Evolutionary conservation across 2,329 filamentous ascomycete genomes (phyloP), one percentile per base, ranked within the genome.

Genomic region (Aspergillus piperis): DNA sequence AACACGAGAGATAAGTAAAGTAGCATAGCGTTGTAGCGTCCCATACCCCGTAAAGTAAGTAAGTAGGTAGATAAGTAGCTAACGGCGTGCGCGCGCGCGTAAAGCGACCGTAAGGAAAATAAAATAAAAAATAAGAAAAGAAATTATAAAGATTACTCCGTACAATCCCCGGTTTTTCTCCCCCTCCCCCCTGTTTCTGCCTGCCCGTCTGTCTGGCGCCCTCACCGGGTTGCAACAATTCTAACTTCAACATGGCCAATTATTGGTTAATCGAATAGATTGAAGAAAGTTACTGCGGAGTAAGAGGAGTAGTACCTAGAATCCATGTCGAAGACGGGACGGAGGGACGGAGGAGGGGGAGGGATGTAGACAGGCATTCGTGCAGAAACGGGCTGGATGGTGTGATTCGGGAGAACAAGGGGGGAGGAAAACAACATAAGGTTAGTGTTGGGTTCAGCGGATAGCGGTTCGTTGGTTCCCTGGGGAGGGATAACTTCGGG

Each of bases 401-500:
- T 50, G 23, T 50, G 47, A 50, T 50, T 27, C 25, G 47, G 32
- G 10, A 13, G 32, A 36, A 13, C 25, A 27, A 49, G 13, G 17
- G 25, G 25, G 15, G 11, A 50, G n/a, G 47, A 27, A 17, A 50
- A 50, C 47, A 11, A 50, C 47, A 50, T 50, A 50, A 50, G 47
- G 47, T 50, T 50, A 50, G 47, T 27, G 47, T 36, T 50, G 47
- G 47, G 27, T 30, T 27, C 32, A 50, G 25, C 47, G 44, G 44
- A 10, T 19, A 17, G 17, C 3, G 39, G 39, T 19, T 42, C n/a
- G 39, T 19, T 44, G n/a, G 41, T 49, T 50, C 47, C 47, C 47
- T 50, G 47, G 27, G 47, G 27, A 32, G 47, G 47, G 23, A 50
- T 32, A 50, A 50, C 47, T 50, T 50, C 47, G 47, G 47, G 47